These are phyloP conservation scores for Skeletonema marinoi DNA, from an alignment of 108 stramenopile species.

Conservation along the genomic window DNA sequence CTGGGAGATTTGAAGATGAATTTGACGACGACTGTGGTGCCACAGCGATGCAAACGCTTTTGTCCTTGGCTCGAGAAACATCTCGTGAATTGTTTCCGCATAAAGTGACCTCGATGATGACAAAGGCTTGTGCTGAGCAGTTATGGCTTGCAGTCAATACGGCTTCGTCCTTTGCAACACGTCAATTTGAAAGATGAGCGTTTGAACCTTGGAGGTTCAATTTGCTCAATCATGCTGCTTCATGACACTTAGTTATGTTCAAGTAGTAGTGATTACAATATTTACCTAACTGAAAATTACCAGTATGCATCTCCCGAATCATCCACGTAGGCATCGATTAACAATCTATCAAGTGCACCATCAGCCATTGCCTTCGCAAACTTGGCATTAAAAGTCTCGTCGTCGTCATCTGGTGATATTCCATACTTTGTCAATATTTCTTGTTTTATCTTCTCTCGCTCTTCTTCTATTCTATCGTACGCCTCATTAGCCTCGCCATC, in stretches of 20 bases:
- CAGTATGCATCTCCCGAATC: slow-evolving; percentile 43
- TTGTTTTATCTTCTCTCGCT: slow-evolving; percentile 38
- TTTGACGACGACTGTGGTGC: neutral
- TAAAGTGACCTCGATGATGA: neutral
- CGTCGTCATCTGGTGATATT: slow-evolving; percentile 58
- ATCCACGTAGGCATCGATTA: slow-evolving; percentile 42
- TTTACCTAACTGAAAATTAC: slow-evolving; percentile 13
- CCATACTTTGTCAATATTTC: slow-evolving; percentile 51
- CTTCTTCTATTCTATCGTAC: slow-evolving; percentile 54
- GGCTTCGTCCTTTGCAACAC: neutral
- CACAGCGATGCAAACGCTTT: slow-evolving; percentile 19
- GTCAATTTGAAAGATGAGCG: neutral
- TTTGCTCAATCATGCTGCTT: neutral
- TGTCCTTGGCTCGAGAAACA: slow-evolving; percentile 20
- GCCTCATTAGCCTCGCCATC: slow-evolving; percentile 37
- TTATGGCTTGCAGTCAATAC: slow-evolving; percentile 16
- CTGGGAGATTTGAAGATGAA: neutral
- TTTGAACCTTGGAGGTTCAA: neutral
- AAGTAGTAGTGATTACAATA: neutral
- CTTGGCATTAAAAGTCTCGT: slow-evolving; percentile 47
- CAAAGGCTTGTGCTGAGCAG: slow-evolving; percentile 8
- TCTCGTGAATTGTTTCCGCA: slow-evolving; percentile 17
- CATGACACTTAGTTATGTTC: neutral
- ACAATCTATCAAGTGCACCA: slow-evolving; percentile 31
- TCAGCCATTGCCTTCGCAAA: slow-evolving; percentile 53